phyloP scores from a whole-genome alignment of 1,284 basidiomycete genomes.

The Pterula multifida region DNA sequence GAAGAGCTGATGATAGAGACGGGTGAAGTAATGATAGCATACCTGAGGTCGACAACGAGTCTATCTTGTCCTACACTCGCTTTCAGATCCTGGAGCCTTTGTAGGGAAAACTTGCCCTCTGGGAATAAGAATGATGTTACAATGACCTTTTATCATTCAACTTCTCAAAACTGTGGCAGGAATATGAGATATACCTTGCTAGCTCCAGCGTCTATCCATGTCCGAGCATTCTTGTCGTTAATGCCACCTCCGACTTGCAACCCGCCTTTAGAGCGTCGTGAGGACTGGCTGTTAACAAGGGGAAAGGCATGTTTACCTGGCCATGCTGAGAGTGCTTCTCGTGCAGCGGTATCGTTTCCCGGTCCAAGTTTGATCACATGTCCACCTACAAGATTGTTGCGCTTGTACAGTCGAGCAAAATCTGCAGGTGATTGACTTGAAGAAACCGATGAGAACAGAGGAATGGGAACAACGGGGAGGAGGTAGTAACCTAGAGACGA shows the following conservation, averaged over 20 bases:
- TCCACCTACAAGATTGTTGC: conserved; percentile 66
- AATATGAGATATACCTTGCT: conserved; percentile 55
- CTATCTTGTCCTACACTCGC: conserved; percentile 71
- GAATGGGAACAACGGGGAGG: background rate
- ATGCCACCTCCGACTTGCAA: conserved; percentile 96
- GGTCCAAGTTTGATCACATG: conserved; percentile 97
- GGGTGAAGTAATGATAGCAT: conserved; percentile 3
- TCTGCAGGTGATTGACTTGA: conserved; percentile 71
- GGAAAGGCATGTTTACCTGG: conserved; percentile 33
- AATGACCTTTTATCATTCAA: conserved; percentile 58
- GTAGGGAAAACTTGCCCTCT: conserved; percentile 61
- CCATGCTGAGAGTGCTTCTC: conserved; percentile 77
- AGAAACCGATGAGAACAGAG: conserved; percentile 3
- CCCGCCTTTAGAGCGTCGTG: conserved; percentile 30
- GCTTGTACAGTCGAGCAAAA: conserved; percentile 74
- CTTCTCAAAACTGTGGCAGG: too few species aligned
- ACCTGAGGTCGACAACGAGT: conserved; percentile 95
- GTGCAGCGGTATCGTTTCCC: conserved; percentile 81
- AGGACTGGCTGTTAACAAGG: conserved; percentile 2
- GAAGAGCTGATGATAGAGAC: background rate
- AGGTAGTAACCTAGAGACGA: conserved; percentile 63
- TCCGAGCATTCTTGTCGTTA: conserved; percentile 63
- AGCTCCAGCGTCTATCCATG: conserved; percentile 86
- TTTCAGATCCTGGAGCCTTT: conserved; percentile 58
- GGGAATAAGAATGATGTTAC: conserved; percentile 97